Conservation (phyloP, 75 land plant species). For the Chamaecyparis obtusa region DNA sequence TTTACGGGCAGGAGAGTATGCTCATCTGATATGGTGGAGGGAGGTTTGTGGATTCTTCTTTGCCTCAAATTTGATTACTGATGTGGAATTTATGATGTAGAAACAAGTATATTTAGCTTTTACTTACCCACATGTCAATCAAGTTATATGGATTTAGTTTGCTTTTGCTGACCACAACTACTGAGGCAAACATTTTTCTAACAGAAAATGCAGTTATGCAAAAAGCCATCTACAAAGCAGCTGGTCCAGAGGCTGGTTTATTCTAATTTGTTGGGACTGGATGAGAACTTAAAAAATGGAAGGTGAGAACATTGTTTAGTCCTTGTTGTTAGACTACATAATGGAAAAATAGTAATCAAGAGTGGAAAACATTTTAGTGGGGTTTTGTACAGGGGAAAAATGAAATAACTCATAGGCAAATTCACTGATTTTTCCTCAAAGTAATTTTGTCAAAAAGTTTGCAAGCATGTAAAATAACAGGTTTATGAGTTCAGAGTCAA, state of each 20-base stretch:
- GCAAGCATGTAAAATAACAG: too few species aligned
- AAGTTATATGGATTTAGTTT: not conserved
- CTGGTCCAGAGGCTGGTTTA: conserved; percentile 57
- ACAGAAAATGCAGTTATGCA: conserved; percentile 67
- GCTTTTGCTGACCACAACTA: not conserved
- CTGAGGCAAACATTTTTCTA: conserved; percentile 2
- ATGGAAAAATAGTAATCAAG: not conserved
- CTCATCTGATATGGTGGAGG: conserved; percentile 63
- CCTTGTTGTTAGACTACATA: conserved; percentile 7
- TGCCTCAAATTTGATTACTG: not conserved
- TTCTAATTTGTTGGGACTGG: conserved; percentile 76
- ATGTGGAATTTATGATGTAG: not conserved
- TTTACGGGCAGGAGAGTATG: conserved; percentile 24
- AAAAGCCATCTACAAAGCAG: conserved; percentile 65
- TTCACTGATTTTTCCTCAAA: too few species aligned
- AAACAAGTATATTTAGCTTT: not conserved
- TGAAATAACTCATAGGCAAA: too few species aligned
- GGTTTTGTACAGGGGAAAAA: not conserved
- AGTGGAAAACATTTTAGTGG: not conserved
- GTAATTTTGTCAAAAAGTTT: too few species aligned
- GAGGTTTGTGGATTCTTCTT: conserved; percentile 35
- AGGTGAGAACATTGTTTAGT: conserved; percentile 30
- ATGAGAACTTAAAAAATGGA: conserved; percentile 72
- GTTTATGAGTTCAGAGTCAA: too few species aligned
- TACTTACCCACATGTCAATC: not conserved